These are phyloP conservation scores for Rubia peregrina DNA, from an alignment of 305 asterid genomes.

Conservation along the genomic window DNA sequence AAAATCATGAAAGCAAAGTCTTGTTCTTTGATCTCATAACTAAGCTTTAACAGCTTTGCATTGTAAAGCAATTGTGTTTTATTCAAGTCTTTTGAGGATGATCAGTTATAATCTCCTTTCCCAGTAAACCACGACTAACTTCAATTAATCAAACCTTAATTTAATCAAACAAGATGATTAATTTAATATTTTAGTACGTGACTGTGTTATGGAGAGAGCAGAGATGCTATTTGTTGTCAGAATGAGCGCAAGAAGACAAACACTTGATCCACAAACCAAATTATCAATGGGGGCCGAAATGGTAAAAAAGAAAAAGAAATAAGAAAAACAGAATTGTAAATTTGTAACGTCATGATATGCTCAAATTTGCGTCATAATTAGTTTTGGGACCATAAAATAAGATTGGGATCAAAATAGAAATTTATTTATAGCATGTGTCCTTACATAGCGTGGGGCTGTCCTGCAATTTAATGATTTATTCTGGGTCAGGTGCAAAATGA, in stretches of 20 bases:
- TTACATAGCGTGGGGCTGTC: conserved; percentile 32
- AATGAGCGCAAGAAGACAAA: conserved; percentile 12
- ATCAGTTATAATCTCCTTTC: not conserved
- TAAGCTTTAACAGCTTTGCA: conserved; percentile 1
- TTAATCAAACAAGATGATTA: not conserved
- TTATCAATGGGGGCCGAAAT: not conserved
- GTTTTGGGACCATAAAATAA: not conserved
- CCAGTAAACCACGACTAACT: not conserved
- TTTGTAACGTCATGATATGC: conserved; percentile 49
- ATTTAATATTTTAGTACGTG: not conserved
- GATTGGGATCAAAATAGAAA: conserved; percentile 14
- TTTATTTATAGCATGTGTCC: conserved; percentile 19
- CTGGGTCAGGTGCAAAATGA: not conserved
- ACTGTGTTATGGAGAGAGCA: not conserved
- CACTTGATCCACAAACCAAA: conserved; percentile 8
- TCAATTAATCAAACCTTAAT: not conserved
- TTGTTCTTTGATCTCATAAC: not conserved
- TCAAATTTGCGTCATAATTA: conserved; percentile 61
- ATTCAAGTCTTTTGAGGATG: not conserved
- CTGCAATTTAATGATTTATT: conserved; percentile 5
- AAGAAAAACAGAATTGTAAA: not conserved
- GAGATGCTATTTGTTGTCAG: conserved; percentile 13
- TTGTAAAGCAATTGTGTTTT: not conserved
- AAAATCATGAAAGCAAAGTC: conserved; percentile 14
- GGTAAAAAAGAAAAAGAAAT: not conserved